These are phyloP conservation scores for Hymenoscyphus occultus DNA, from an alignment of 2,329 filamentous ascomycete genomes.

Conservation along the genomic window DNA sequence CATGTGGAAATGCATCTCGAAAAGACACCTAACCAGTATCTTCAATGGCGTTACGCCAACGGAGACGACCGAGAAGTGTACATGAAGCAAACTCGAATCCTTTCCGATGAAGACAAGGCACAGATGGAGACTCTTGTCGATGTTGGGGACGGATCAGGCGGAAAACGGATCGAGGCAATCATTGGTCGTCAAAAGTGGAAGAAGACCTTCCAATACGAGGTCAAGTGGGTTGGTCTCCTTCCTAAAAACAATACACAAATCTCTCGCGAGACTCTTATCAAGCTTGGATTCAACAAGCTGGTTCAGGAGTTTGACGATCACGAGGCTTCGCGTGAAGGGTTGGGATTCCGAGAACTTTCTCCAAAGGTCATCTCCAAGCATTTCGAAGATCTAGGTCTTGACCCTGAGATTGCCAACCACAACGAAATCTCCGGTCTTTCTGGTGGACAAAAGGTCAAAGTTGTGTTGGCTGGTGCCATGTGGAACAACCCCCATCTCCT, in stretches of 20 bases:
- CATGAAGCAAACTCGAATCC: conserved; percentile 92
- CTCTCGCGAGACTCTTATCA: conserved; percentile 83
- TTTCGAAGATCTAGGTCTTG: conserved; percentile 93
- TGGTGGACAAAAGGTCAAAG: conserved; percentile 98
- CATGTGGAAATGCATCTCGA: conserved; percentile 99
- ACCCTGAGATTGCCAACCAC: conserved; percentile 98
- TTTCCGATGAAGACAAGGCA: conserved; percentile 78
- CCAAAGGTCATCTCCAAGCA: conserved; percentile 95
- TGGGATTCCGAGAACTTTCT: conserved; percentile 91
- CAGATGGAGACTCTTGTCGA: conserved; percentile 93
- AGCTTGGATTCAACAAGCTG: conserved; percentile 85
- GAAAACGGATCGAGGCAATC: conserved; percentile 76
- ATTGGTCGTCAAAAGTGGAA: conserved; percentile 98
- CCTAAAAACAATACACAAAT: conserved; percentile 94
- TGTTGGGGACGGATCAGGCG: conserved; percentile 70
- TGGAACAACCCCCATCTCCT: conserved; percentile 99
- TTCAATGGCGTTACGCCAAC: conserved; percentile 97
- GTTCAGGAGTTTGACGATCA: conserved; percentile 98
- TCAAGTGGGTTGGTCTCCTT: conserved; percentile 86
- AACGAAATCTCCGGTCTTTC: conserved; percentile 96
- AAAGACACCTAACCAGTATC: conserved; percentile 98
- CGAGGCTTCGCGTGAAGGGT: conserved; percentile 96
- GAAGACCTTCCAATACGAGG: conserved; percentile 98
- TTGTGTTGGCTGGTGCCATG: conserved; percentile 93
- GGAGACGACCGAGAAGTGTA: conserved; percentile 96